Base-by-base conservation (phyloP, 225 moss, liverwort and hornwort genomes). In the Rhytidiadelphus loreus region DNA sequence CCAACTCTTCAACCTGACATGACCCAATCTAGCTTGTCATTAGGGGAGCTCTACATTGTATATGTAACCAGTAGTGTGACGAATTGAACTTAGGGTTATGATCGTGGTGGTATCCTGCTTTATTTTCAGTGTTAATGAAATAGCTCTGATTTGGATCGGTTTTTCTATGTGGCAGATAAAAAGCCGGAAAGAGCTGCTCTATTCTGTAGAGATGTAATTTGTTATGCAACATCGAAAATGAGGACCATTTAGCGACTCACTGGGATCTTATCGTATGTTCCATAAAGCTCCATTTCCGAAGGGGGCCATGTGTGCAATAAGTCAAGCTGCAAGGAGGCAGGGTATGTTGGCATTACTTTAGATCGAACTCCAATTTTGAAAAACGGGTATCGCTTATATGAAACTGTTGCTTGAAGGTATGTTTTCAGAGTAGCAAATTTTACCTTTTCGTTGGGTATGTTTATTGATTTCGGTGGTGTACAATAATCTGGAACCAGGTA, bases 401-500 rank as follows among this genome's bases (percentile, higher is more conserved):
- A 80, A 90, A 88, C 59, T 83, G 85, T 89, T 73, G 41, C 85
- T 81, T 71, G 74, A 91, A 89, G 92, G 92, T 93, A 88, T 86
- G 88, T 80, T 77, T 92, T 88, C 77, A 80, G 76, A 81, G 77
- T 91, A 91, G 89, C 71, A 87, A n/a, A 86, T 52, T 89, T 74
- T 85, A 22, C 77, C 44, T 87, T 88, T 89, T 81, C 69, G 58
- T 83, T 87, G 74, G 85, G 84, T 85, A 88, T 85, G 59, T 87
- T 65, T 55, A 87, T 93, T 90, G 88, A 83, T 81, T 83, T 89
- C 46, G 89, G 85, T 82, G 85, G 72, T 93, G 93, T 93, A 93
- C 87, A 89, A 86, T 89, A 92, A 88, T 90, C 70, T 74, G 87
- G 69, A 83, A 81, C 57, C 86, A 86, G 89, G 89, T 90, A 90